Percentiles rank a stretch among this genome's conserved stretches.
phyloP scores from a whole-genome alignment of 805 yeast species.

The Yarrowia sp. region DNA sequence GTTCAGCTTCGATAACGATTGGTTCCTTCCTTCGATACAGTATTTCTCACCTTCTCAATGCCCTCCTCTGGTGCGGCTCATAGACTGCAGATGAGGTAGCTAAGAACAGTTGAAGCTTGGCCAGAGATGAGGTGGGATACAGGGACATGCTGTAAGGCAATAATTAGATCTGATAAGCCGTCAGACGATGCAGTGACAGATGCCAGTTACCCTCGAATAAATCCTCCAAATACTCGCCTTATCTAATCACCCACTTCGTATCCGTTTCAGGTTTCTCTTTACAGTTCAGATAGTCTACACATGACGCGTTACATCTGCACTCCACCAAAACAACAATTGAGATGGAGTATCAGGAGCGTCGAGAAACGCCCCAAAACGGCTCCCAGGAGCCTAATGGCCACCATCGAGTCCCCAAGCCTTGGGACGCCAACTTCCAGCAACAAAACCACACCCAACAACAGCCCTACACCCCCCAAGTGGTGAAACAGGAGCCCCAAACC shows the following conservation, averaged over 20 bases:
- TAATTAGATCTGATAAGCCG: no score
- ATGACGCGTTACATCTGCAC: conserved; percentile 34
- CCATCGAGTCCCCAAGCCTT: conserved; percentile 2
- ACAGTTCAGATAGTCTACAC: conserved; percentile 26
- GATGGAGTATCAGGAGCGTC: conserved; percentile 7
- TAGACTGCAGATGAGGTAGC: not conserved
- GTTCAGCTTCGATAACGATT: no score
- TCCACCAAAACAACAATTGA: conserved; percentile 30
- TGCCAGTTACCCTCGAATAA: no score
- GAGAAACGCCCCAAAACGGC: conserved; percentile 25
- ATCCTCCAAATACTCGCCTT: not conserved
- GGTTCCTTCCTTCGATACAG: no score
- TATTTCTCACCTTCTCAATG: no score
- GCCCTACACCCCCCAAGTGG: conserved; percentile 13
- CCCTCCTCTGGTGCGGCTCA: no score
- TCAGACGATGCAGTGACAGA: no score
- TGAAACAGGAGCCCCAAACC: conserved; percentile 9
- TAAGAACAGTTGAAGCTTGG: not conserved
- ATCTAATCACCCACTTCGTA: not conserved
- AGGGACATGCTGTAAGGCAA: not conserved
- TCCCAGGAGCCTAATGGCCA: not conserved
- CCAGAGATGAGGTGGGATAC: conserved; percentile 2
- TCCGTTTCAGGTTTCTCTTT: conserved; percentile 1
- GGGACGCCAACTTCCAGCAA: conserved; percentile 4
- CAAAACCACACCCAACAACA: not conserved